Percentiles rank a stretch among this genome's conserved stretches.
Conservation (phyloP, 2,329 filamentous ascomycete genomes). For the Aspergillus ibericus region DNA sequence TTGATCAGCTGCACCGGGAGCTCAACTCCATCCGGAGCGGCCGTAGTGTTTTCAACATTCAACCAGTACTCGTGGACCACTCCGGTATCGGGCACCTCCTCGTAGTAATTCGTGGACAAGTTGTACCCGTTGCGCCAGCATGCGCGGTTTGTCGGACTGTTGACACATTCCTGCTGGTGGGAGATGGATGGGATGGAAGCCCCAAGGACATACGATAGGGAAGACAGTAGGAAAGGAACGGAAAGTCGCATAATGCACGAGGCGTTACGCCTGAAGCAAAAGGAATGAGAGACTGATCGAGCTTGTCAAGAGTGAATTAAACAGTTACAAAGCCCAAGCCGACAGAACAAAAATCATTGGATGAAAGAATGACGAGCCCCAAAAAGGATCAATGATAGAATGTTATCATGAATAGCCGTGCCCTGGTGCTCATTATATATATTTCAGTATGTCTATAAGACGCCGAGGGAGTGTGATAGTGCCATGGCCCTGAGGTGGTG, state of each 20-base stretch:
- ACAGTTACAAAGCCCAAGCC: not conserved
- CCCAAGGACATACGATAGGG: not conserved
- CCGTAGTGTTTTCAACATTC: conserved; percentile 13
- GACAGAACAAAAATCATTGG: not conserved
- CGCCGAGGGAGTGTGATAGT: too few species aligned
- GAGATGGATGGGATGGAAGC: not conserved
- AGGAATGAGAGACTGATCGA: not conserved
- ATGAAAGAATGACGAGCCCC: not conserved
- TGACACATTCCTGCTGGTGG: not conserved
- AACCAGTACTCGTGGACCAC: conserved; percentile 20
- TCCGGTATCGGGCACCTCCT: conserved; percentile 18
- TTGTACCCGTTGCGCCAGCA: conserved; percentile 13
- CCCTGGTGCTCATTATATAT: too few species aligned
- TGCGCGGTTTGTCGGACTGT: not conserved
- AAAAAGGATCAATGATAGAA: too few species aligned
- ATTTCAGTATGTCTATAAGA: too few species aligned
- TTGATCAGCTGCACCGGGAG: conserved; percentile 58
- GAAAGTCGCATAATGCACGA: not conserved
- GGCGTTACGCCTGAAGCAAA: not conserved
- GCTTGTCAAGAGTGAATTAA: not conserved
- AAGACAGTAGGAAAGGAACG: not conserved
- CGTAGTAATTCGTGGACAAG: conserved; percentile 37
- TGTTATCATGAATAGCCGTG: too few species aligned
- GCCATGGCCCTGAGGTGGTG: not conserved
- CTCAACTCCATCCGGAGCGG: conserved; percentile 27